Percentiles rank a stretch among this genome's conserved stretches.
Evolutionary conservation across 495 filamentous ascomycete species (phyloP).

Genomic region (Penicillium flavigenum): DNA sequence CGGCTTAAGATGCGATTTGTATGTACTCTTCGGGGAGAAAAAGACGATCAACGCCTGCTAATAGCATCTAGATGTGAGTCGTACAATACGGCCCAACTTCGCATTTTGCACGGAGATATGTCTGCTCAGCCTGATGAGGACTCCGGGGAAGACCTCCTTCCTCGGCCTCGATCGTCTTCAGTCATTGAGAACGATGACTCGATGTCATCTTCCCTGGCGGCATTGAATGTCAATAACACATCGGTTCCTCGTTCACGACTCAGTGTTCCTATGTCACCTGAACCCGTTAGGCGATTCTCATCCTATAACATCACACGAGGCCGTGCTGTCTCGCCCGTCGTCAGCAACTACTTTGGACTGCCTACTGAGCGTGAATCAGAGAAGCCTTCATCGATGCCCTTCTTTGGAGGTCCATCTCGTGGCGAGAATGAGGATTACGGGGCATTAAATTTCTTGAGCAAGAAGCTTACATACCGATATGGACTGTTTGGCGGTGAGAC

Average conservation of each 20-base stretch:
- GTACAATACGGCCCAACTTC: constrained; percentile 78
- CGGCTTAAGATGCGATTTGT: constrained; percentile 83
- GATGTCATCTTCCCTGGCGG: constrained; percentile 26
- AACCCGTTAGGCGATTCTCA: constrained; percentile 30
- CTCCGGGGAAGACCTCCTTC: constrained; percentile 14
- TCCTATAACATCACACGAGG: constrained; percentile 43
- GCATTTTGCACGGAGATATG: constrained; percentile 51
- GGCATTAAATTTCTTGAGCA: constrained; percentile 57
- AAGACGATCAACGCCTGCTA: constrained; percentile 12
- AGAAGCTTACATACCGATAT: constrained; percentile 47
- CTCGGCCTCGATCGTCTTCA: constrained; percentile 34
- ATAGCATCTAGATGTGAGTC: constrained; percentile 59
- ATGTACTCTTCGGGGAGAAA: constrained; percentile 19
- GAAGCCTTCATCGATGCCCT: constrained; percentile 35
- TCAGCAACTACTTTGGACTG: constrained; percentile 50
- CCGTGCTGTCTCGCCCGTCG: constrained; percentile 40
- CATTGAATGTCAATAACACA: constrained; percentile 36
- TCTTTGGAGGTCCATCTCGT: constrained; percentile 36
- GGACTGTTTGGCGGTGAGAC: constrained; percentile 39
- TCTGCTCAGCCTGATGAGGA: constrained; percentile 29
- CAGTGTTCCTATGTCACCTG: constrained; percentile 26
- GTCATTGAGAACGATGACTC: constrained; percentile 27
- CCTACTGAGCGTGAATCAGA: constrained; percentile 37
- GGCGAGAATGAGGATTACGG: constrained; percentile 54
- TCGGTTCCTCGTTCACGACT: constrained; percentile 31